These are phyloP conservation scores for Vanrija sp. DNA, from an alignment of 1,284 basidiomycete genomes.

Conservation along the genomic window DNA sequence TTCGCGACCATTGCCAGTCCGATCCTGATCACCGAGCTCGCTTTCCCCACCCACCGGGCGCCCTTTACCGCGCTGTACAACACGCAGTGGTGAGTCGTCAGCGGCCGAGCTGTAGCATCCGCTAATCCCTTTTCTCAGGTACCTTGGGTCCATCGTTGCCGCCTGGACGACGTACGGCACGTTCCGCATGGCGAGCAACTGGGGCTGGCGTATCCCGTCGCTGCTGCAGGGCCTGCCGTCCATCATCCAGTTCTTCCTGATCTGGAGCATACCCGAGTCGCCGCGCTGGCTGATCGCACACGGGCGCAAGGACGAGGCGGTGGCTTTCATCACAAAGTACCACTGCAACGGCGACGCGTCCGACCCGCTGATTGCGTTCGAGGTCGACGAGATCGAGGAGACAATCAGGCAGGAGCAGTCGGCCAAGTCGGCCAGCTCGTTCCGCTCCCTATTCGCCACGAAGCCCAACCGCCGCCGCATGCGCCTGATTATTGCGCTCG, in stretches of 20 bases:
- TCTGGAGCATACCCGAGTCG: background rate
- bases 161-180: slow-evolving; percentile 17
- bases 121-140: background rate
- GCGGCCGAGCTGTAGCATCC: too few species aligned
- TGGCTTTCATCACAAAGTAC: slow-evolving; percentile 87
- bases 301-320: slow-evolving; percentile 1
- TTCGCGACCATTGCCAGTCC: slow-evolving; percentile 55
- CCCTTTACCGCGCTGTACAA: slow-evolving; percentile 33
- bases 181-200: slow-evolving; percentile 19
- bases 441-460: slow-evolving; percentile 35
- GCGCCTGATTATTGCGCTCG: slow-evolving; percentile 24
- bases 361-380: slow-evolving; percentile 37
- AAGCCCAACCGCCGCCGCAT: slow-evolving; percentile 13
- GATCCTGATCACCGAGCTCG: slow-evolving; percentile 68
- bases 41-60: slow-evolving; percentile 70
- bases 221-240: slow-evolving; percentile 50
- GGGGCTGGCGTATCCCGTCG: slow-evolving; percentile 15
- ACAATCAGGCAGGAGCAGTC: slow-evolving; percentile 33
- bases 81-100: slow-evolving; percentile 41
- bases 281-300: slow-evolving; percentile 14
- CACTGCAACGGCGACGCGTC: slow-evolving; percentile 50
- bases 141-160: background rate
- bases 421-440: slow-evolving; percentile 44
- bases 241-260: background rate
- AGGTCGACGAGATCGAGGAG: slow-evolving; percentile 42